phyloP scores from a whole-genome alignment of 768 basidiomycete genomes.

The Tricholoma saponaceum region DNA sequence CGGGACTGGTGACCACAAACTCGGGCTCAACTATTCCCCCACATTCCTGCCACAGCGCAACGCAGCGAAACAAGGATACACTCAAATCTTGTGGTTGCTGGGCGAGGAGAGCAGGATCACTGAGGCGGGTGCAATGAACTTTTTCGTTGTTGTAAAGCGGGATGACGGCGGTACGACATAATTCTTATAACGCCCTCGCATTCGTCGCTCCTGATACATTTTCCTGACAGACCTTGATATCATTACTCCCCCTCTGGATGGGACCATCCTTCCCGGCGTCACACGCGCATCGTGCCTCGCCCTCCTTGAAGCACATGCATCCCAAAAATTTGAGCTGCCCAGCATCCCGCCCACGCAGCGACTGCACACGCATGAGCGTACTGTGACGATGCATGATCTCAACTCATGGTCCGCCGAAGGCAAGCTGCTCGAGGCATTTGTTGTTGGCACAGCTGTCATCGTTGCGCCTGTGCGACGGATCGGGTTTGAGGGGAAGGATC shows the following conservation, averaged over 20 bases:
- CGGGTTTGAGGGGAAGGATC: constrained; percentile 40
- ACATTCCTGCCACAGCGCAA: constrained; percentile 60
- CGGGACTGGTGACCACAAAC: constrained; percentile 78
- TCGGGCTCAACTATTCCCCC: constrained; percentile 64
- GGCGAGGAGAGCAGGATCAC: constrained; percentile 49
- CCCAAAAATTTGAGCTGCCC: constrained; percentile 41
- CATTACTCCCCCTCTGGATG: constrained; percentile 80
- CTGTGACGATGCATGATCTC: constrained; percentile 59
- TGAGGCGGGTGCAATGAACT: constrained; percentile 78
- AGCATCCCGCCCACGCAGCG: constrained; percentile 29
- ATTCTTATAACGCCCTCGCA: neutral
- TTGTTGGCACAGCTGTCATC: constrained; percentile 74
- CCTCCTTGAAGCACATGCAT: constrained; percentile 58
- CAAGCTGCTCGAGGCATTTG: constrained; percentile 68
- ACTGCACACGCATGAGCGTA: constrained; percentile 49
- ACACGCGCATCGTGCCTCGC: constrained; percentile 73
- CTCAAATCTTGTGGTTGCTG: constrained; percentile 76
- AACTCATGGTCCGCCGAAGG: constrained; percentile 42
- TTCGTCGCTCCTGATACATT: neutral
- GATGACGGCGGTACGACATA: constrained; percentile 52
- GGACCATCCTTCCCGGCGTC: constrained; percentile 90
- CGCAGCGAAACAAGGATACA: constrained; percentile 65
- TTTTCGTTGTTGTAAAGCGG: constrained; percentile 62
- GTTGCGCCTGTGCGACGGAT: constrained; percentile 63
- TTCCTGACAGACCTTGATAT: constrained; percentile 55